Base-by-base conservation (phyloP, 805 yeast genomes). In the Candida ulmi region DNA sequence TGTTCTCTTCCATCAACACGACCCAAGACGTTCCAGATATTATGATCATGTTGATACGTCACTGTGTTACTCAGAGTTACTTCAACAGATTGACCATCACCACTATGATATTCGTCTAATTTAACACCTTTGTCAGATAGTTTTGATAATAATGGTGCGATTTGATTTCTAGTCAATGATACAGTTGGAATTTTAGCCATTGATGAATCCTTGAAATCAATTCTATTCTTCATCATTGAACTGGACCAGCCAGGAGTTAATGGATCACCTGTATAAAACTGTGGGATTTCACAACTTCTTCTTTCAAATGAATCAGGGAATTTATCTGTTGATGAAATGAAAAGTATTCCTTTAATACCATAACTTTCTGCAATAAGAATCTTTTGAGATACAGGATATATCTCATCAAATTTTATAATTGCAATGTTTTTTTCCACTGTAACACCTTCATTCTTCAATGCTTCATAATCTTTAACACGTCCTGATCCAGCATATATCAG, bases 1-100 rank as follows among this genome's bases (percentile, higher is more conserved):
- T 87, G 95, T 55, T 91, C 97, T 35, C 80, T 65, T 11, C 97
- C 97, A 26, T 73, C 70, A 17, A 90, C 76, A 33, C 80, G 74
- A 2, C 91, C 95, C 21, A 87, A 56, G 2, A 90, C 77, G 54
- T 88, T 86, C 86, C 93, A 80, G 4, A 83, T 66, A 16, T 76
- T 74, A 46, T 91, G 95, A 4, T 72, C 60, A 30, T 72, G 63
- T 30, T 41, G 42, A 33, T 38, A 44, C 2, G 40, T 36, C 1
- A 54, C 51, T 2, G 42, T 29, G 33, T 52, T 55, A n/a, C 36
- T 39, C 4, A 55, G 30, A 2, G 40, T 49, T 16, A 60, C 50
- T 17, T 54, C 37, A 1, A 56, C 44, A 1, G 45, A 31, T 1
- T 30, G 23, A 26, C 58, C 61, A 17, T 57, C 58, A 12, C 57